phyloP scores from a whole-genome alignment of 345 rosid genomes.

The Bruguiera parviflora region DNA sequence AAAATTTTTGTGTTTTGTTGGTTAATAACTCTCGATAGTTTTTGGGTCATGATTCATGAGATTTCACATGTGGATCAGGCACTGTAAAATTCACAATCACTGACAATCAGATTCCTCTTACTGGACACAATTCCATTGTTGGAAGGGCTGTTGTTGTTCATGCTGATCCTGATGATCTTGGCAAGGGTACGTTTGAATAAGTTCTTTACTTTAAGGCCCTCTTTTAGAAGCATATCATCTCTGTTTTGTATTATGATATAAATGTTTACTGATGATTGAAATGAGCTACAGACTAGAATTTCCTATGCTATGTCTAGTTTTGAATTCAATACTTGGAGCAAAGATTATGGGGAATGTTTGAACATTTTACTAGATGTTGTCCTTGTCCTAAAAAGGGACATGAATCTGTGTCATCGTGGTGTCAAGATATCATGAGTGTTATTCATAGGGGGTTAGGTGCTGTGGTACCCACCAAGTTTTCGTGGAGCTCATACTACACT shows the following conservation, averaged over 20 bases:
- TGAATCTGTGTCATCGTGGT: too few species aligned
- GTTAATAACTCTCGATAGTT: neutral
- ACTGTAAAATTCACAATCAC: slow-evolving; percentile 52
- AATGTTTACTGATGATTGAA: neutral
- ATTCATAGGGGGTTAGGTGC: too few species aligned
- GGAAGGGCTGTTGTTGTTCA: slow-evolving; percentile 98
- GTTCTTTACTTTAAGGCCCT: neutral
- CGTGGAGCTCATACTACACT: too few species aligned
- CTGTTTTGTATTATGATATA: neutral
- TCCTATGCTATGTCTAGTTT: too few species aligned
- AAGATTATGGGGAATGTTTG: too few species aligned
- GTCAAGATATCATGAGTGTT: too few species aligned
- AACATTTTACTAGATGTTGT: too few species aligned
- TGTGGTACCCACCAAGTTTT: too few species aligned
- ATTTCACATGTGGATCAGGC: slow-evolving; percentile 42
- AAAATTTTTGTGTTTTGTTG: neutral
- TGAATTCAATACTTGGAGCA: too few species aligned
- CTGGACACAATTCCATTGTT: slow-evolving; percentile 68
- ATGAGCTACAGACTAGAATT: too few species aligned
- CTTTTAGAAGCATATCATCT: neutral
- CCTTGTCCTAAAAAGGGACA: too few species aligned
- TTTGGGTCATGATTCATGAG: neutral
- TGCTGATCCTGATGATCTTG: slow-evolving; percentile 94
- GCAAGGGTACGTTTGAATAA: slow-evolving; percentile 58
- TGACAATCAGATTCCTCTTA: slow-evolving; percentile 85